phyloP scores from a whole-genome alignment of 2,329 filamentous ascomycete genomes.

The Parastagonospora nodorum region DNA sequence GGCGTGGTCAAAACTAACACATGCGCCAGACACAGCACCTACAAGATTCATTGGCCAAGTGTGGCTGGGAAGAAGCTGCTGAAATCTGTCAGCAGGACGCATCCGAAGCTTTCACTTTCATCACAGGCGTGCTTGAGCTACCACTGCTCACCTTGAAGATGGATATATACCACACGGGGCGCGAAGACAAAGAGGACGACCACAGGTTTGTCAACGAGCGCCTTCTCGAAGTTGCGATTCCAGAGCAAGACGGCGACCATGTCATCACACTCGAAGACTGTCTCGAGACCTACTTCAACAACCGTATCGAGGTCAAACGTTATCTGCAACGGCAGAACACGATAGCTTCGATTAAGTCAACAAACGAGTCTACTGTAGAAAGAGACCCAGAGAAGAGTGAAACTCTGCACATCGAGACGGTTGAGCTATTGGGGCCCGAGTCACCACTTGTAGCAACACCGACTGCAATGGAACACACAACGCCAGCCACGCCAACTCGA shows the following conservation, averaged over 20 bases:
- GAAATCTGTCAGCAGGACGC: conserved; percentile 87
- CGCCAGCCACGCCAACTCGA: conserved; percentile 31
- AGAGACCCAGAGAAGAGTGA: conserved; percentile 43
- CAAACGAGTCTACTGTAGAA: conserved; percentile 30
- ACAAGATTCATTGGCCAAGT: conserved; percentile 79
- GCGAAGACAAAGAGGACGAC: conserved; percentile 80
- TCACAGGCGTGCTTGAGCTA: conserved; percentile 85
- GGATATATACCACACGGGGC: conserved; percentile 91
- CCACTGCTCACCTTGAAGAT: conserved; percentile 90
- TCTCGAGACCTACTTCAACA: conserved; percentile 93
- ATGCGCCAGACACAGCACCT: conserved; percentile 73
- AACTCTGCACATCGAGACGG: conserved; percentile 50
- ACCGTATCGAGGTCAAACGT: conserved; percentile 83
- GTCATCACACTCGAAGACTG: conserved; percentile 86
- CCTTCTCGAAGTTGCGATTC: conserved; percentile 88
- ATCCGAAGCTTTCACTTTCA: conserved; percentile 93
- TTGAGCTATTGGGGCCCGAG: conserved; percentile 44
- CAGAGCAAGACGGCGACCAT: conserved; percentile 69
- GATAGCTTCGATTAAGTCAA: conserved; percentile 52
- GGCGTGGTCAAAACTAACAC: neutral
- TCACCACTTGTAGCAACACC: conserved; percentile 44
- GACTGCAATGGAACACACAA: conserved; percentile 28
- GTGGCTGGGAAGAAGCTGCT: conserved; percentile 85
- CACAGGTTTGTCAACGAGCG: conserved; percentile 95
- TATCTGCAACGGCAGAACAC: conserved; percentile 69